Evolutionary conservation across 2,329 filamentous ascomycete genomes (phyloP), one percentile per base, ranked within the genome.

Genomic region (Aureobasidium sp.): DNA sequence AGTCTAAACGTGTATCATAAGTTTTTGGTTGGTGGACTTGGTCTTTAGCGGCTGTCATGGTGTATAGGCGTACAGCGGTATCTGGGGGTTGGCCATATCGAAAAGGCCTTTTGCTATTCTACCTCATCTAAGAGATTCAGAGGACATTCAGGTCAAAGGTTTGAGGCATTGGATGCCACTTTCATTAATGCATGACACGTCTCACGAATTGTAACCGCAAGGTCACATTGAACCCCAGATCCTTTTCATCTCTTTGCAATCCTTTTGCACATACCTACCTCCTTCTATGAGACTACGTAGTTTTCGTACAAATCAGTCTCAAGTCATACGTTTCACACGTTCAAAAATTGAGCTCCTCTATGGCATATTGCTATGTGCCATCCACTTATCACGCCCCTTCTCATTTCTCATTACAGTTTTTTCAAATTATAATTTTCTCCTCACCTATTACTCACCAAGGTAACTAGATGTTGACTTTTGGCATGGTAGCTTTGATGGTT

Each of bases 131-230:
- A 55, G 39, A 25, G 48, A 45, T 36, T 45, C 39, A 55, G 8
- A 34, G 32, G 21, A 21, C 21, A 21, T 21, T 21, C 21, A 37
- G 25, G 32, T 37, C 41, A 58, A 48, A 51, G 42, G 54, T 39
- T 48, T 30, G 54, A 16, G 42, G 30, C 54, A 58, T 48, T 30
- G 53, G 29, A 29, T 45, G 25, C 30, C 32, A 34, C 42, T 58
- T 48, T 58, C 54, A 21, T 58, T 57, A 44, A 58, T 58, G 54
- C 54, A 58, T 58, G 41, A 58, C 53, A 41, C 25, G 53, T 57
- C 53, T 45, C 39, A 57, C 53, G 53, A 57, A 57, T 34, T 37
- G 42, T 58, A 37, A 34, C 34, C 54, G 54, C 32, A 39, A 47
- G 41, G 42, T 58, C 25, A 25, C 13, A 30, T 34, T 47, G 21